phyloP scores from a whole-genome alignment of 805 yeast species.

The Osmozyma mogii region DNA sequence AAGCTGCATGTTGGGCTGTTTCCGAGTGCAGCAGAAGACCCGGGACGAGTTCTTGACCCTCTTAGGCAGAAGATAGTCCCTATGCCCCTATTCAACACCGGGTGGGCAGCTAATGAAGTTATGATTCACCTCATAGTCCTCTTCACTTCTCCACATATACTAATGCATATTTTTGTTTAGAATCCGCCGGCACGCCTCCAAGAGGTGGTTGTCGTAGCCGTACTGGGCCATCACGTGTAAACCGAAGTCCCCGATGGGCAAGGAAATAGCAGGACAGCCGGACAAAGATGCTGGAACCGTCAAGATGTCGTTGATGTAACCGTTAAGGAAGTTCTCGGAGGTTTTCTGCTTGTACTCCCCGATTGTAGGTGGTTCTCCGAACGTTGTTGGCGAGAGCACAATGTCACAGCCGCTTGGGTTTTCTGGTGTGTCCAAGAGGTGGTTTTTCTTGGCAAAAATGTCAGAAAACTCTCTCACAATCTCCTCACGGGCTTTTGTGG shows the following conservation, averaged over 20 bases:
- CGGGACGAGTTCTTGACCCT: slow-evolving; percentile 90
- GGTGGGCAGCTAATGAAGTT: slow-evolving; percentile 1
- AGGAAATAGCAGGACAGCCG: slow-evolving; percentile 77
- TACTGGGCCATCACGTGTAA: slow-evolving; percentile 80
- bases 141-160: slow-evolving; percentile 7
- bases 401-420: slow-evolving; percentile 44
- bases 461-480: slow-evolving; percentile 59
- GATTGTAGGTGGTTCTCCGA: slow-evolving; percentile 46
- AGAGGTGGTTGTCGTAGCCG: slow-evolving; percentile 66
- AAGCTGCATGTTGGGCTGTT: slow-evolving; percentile 95
- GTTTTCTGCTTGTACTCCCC: slow-evolving; percentile 27
- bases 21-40: slow-evolving; percentile 88
- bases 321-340: slow-evolving; percentile 42
- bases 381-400: slow-evolving; percentile 66
- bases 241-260: slow-evolving; percentile 53
- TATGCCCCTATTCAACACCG: no score
- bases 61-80: slow-evolving; percentile 47
- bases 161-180: no score
- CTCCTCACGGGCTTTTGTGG: slow-evolving; percentile 55
- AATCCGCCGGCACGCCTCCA: no score
- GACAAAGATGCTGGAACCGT: slow-evolving; percentile 90
- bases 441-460: slow-evolving; percentile 48
- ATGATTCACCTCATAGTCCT: slow-evolving; percentile 13
- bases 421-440: slow-evolving; percentile 11
- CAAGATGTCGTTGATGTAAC: slow-evolving; percentile 73